These are phyloP conservation scores for Candida qinlingensis DNA, from an alignment of 805 yeast species.

Conservation along the genomic window DNA sequence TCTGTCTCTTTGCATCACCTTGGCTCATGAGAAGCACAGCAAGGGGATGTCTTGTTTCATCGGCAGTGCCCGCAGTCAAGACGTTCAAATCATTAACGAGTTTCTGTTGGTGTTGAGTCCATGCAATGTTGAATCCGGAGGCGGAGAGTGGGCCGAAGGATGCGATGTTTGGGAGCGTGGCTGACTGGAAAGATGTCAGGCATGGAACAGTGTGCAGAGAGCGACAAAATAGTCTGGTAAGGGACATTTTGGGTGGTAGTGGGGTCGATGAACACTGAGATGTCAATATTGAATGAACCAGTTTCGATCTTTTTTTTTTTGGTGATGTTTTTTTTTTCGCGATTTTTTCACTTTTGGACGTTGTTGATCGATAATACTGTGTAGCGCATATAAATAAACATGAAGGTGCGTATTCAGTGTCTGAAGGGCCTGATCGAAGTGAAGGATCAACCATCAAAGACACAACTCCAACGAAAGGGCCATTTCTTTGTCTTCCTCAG, in stretches of 20 bases:
- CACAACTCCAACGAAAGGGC: too few species aligned
- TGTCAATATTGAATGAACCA: too few species aligned
- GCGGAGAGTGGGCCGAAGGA: constrained; percentile 53
- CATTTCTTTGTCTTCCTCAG: too few species aligned
- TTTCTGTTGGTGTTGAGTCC: constrained; percentile 75
- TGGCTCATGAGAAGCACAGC: constrained; percentile 66
- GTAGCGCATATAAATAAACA: too few species aligned
- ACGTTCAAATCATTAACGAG: constrained; percentile 55
- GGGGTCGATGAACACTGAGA: too few species aligned
- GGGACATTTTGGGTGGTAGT: neutral
- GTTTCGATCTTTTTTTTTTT: too few species aligned
- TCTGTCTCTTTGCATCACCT: constrained; percentile 57
- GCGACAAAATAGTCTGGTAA: constrained; percentile 7
- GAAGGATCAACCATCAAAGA: too few species aligned
- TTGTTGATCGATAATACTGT: too few species aligned
- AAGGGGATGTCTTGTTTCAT: constrained; percentile 72
- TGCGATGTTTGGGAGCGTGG: constrained; percentile 24
- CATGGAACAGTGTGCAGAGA: constrained; percentile 60
- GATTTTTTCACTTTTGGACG: too few species aligned
- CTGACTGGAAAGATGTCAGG: constrained; percentile 31
- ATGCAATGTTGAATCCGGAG: constrained; percentile 64
- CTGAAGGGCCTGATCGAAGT: too few species aligned
- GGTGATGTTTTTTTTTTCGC: too few species aligned
- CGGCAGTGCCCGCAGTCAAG: constrained; percentile 70
- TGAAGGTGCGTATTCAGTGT: too few species aligned